phyloP scores from a whole-genome alignment of 208 protist genomes.

The Trypanosoma brucei region DNA sequence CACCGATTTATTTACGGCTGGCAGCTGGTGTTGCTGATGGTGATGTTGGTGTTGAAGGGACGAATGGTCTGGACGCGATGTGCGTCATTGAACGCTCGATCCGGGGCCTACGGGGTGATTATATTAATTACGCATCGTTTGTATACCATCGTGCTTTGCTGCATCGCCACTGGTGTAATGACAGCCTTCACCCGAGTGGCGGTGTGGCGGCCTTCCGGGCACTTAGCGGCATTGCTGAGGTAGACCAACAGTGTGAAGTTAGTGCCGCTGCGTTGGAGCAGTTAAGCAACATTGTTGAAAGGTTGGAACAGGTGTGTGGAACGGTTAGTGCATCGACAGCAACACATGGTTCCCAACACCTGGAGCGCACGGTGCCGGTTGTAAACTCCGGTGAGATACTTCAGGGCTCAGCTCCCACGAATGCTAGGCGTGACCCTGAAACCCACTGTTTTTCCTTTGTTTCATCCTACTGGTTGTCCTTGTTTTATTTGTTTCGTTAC shows the following conservation, averaged over 20 bases:
- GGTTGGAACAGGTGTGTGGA: background rate
- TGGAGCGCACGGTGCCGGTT: background rate
- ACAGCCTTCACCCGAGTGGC: slow-evolving; percentile 4
- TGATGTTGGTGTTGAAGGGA: background rate
- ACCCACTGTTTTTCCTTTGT: too few relatives aligned
- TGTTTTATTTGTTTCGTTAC: too few relatives aligned
- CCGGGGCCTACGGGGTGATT: slow-evolving; percentile 7
- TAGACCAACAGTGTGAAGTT: slow-evolving; percentile 8
- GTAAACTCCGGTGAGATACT: too few relatives aligned
- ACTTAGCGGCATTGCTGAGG: slow-evolving; percentile 9
- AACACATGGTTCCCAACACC: background rate
- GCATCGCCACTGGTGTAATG: slow-evolving; percentile 17
- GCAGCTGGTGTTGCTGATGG: slow-evolving; percentile 9
- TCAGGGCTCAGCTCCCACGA: too few relatives aligned
- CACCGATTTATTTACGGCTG: slow-evolving; percentile 15
- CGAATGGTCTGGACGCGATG: slow-evolving; percentile 9
- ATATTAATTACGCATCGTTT: slow-evolving; percentile 15
- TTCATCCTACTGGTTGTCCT: too few relatives aligned
- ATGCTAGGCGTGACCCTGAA: too few relatives aligned
- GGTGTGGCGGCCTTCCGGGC: slow-evolving; percentile 13
- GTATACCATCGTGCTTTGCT: slow-evolving; percentile 14
- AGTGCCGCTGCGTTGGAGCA: slow-evolving; percentile 12
- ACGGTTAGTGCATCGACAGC: background rate
- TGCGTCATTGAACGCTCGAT: slow-evolving; percentile 16
- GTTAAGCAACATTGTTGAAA: slow-evolving; percentile 7